phyloP scores from a whole-genome alignment of 306 rosid species.

The Quercus cerris region DNA sequence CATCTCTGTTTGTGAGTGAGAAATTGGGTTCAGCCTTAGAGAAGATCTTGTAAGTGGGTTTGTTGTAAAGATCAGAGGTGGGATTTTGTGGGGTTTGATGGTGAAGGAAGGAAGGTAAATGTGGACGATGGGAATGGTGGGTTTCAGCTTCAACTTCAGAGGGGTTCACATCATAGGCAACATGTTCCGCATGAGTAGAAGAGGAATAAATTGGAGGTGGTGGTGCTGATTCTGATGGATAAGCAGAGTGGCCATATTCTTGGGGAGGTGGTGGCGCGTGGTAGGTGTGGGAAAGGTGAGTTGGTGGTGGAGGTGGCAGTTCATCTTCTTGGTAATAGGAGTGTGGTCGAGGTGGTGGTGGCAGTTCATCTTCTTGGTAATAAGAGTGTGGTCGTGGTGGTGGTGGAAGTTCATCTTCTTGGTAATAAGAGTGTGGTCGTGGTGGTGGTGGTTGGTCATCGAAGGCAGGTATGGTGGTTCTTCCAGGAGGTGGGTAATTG shows the following conservation, averaged over 20 bases:
- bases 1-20: conserved; percentile 53
- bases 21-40: conserved; percentile 51
- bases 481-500: conserved; percentile 34
- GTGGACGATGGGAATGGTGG: conserved; percentile 21
- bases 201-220: conserved; percentile 19
- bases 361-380: neutral
- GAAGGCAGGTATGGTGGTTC: neutral
- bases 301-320: conserved; percentile 13
- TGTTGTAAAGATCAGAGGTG: conserved; percentile 14
- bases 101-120: conserved; percentile 26
- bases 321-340: neutral
- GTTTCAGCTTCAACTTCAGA: conserved; percentile 17
- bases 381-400: neutral
- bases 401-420: neutral
- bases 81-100: conserved; percentile 29
- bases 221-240: conserved; percentile 26
- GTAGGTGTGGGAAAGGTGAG: conserved; percentile 26
- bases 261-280: conserved; percentile 28
- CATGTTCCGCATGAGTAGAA: conserved; percentile 28
- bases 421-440: neutral
- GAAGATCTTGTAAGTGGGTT: conserved; percentile 43
- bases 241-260: conserved; percentile 10
- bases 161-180: conserved; percentile 20
- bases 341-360: conserved; percentile 15
- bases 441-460: conserved; percentile 27